A percentile compares a stretch with the other conserved stretches of the same genome.
These are phyloP conservation scores for Cladophialophora carrionii DNA, from an alignment of 2,329 filamentous ascomycete species.

Conservation along the genomic window DNA sequence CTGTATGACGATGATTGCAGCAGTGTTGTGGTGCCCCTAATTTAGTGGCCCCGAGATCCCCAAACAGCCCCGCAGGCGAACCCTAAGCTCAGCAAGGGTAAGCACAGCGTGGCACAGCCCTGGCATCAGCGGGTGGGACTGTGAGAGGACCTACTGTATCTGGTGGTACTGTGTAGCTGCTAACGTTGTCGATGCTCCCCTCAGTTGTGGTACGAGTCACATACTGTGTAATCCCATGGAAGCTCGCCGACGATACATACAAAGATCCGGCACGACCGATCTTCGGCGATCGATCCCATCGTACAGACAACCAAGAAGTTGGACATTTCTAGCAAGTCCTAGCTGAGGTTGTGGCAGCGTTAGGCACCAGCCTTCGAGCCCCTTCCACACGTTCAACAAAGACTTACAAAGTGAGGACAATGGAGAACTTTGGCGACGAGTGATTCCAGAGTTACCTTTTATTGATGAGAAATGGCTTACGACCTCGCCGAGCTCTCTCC, in stretches of 20 bases:
- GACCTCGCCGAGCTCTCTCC: background rate
- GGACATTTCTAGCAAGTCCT: background rate
- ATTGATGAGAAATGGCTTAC: conserved; percentile 6
- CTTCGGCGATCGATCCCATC: no score
- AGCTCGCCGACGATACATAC: background rate
- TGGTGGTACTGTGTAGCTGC: background rate
- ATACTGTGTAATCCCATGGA: background rate
- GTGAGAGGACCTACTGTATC: no score
- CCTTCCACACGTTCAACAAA: background rate
- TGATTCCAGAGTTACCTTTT: background rate
- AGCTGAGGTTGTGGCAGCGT: background rate
- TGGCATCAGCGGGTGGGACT: background rate
- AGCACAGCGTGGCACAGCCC: background rate
- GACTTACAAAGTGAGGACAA: background rate
- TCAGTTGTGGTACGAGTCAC: no score
- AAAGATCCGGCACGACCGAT: background rate
- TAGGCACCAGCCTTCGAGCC: background rate
- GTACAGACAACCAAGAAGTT: background rate
- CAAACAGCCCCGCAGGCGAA: background rate
- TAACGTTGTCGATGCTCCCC: background rate
- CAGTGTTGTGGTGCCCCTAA: no score
- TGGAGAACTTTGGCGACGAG: background rate
- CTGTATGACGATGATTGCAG: no score
- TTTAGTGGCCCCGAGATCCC: no score
- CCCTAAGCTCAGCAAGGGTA: background rate